A percentile compares a stretch with the other conserved stretches of the same genome.
Conservation (phyloP, 176 grass and related monocot species). For the Calamus simplicifolius region DNA sequence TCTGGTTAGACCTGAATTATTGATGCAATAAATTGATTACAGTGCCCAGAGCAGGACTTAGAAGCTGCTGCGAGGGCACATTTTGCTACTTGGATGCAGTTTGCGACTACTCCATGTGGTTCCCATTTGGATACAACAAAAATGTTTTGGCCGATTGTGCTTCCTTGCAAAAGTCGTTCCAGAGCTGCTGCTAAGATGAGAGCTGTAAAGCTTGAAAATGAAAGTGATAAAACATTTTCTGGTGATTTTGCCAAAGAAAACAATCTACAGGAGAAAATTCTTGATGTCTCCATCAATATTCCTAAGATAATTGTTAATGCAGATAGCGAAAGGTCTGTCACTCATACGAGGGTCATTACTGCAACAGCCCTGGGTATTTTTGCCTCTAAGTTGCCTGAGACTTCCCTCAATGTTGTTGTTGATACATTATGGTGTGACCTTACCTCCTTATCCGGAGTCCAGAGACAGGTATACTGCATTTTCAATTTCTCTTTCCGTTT, state of each 20-base stretch:
- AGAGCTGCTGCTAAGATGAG: conserved; percentile 96
- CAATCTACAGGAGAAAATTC: conserved; percentile 37
- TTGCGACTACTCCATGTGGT: conserved; percentile 93
- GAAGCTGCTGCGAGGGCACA: conserved; percentile 61
- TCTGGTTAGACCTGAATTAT: background rate
- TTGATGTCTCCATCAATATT: conserved; percentile 40
- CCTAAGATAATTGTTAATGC: conserved; percentile 74
- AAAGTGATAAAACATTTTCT: conserved; percentile 33
- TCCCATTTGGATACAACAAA: conserved; percentile 57
- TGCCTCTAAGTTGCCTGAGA: conserved; percentile 71
- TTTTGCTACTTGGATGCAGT: conserved; percentile 72
- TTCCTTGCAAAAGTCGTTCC: conserved; percentile 84
- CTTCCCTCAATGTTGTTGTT: conserved; percentile 69
- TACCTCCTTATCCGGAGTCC: conserved; percentile 76
- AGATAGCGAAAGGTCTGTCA: conserved; percentile 95
- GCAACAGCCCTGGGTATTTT: conserved; percentile 85
- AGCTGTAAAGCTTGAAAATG: conserved; percentile 51
- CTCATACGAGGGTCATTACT: conserved; percentile 73
- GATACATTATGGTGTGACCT: conserved; percentile 54
- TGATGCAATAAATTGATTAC: conserved; percentile 26
- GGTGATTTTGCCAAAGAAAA: conserved; percentile 60
- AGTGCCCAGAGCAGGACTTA: conserved; percentile 83
- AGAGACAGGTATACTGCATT: conserved; percentile 64
- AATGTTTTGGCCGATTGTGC: conserved; percentile 94
- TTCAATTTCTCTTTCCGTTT: too few relatives aligned